Conservation (phyloP, 257 asterid genomes). For the Lavandula angustifolia region DNA sequence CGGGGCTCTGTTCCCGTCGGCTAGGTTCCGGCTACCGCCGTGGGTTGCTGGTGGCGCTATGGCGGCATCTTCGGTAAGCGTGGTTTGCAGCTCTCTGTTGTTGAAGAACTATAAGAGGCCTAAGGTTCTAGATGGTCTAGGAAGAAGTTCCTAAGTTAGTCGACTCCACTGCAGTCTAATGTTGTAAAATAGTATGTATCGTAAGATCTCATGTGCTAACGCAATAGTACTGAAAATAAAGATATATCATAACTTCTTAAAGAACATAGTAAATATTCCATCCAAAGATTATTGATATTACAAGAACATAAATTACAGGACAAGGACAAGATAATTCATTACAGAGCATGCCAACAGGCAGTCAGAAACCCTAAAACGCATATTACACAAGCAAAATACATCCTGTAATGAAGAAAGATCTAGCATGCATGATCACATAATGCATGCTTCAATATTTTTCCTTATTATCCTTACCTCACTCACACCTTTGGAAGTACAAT, state of each 20-base stretch:
- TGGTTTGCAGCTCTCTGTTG: slow-evolving; percentile 85
- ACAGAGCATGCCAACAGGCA: slow-evolving; percentile 8
- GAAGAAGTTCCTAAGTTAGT: slow-evolving; percentile 18
- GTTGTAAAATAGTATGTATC: background rate
- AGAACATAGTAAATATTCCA: no score
- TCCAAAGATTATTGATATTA: background rate
- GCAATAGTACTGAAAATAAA: no score
- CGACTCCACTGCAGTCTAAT: no score
- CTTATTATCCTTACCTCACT: background rate
- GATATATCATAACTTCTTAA: no score
- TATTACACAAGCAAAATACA: background rate
- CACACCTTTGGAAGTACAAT: slow-evolving; percentile 1
- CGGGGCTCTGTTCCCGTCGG: slow-evolving; percentile 68
- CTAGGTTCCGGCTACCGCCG: slow-evolving; percentile 78
- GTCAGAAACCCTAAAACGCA: background rate
- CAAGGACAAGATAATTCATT: background rate
- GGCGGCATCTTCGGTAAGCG: slow-evolving; percentile 94
- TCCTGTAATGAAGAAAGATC: background rate
- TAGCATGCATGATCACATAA: background rate
- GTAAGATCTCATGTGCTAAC: no score
- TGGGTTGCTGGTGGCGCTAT: slow-evolving; percentile 96
- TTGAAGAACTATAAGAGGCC: slow-evolving; percentile 77
- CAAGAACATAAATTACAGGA: background rate
- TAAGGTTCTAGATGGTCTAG: slow-evolving; percentile 47
- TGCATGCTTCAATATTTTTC: slow-evolving; percentile 17